Conservation (phyloP, 768 basidiomycete genomes). For the Lentinula aciculospora region DNA sequence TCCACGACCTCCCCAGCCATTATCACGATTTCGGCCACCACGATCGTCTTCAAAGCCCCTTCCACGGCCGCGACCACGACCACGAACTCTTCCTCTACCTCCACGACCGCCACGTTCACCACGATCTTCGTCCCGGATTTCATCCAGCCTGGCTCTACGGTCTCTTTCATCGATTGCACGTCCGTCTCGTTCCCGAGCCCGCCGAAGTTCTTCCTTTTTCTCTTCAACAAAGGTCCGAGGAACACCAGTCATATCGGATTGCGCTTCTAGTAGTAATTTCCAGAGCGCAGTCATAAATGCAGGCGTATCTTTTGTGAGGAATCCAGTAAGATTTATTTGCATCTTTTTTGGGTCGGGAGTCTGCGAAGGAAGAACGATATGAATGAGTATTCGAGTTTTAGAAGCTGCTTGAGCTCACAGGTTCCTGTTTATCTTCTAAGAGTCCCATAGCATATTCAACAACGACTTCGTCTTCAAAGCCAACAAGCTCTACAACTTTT, state of each 20-base stretch:
- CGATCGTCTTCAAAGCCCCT: slow-evolving; percentile 40
- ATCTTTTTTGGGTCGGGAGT: slow-evolving; percentile 91
- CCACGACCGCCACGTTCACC: slow-evolving; percentile 41
- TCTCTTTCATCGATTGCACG: slow-evolving; percentile 68
- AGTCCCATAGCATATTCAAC: slow-evolving; percentile 96
- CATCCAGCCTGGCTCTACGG: slow-evolving; percentile 61
- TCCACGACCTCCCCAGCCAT: slow-evolving; percentile 53
- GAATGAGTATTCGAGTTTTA: not conserved
- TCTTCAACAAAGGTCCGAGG: slow-evolving; percentile 87
- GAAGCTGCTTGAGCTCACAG: slow-evolving; percentile 43
- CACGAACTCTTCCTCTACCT: slow-evolving; percentile 56
- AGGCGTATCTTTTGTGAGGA: slow-evolving; percentile 82
- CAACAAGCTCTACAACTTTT: slow-evolving; percentile 84
- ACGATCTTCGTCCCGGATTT: slow-evolving; percentile 59
- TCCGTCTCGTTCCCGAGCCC: slow-evolving; percentile 55
- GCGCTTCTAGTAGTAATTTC: slow-evolving; percentile 90
- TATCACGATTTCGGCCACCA: slow-evolving; percentile 45
- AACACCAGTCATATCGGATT: slow-evolving; percentile 82
- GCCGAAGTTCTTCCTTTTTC: slow-evolving; percentile 89
- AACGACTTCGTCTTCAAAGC: slow-evolving; percentile 95
- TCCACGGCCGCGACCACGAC: slow-evolving; percentile 40
- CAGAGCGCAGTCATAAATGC: slow-evolving; percentile 87
- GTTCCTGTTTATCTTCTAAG: slow-evolving; percentile 77
- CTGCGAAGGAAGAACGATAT: slow-evolving; percentile 29
- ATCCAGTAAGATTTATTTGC: slow-evolving; percentile 92